phyloP scores from a whole-genome alignment of 2,329 filamentous ascomycete species.

The Harringtonia lauricola region DNA sequence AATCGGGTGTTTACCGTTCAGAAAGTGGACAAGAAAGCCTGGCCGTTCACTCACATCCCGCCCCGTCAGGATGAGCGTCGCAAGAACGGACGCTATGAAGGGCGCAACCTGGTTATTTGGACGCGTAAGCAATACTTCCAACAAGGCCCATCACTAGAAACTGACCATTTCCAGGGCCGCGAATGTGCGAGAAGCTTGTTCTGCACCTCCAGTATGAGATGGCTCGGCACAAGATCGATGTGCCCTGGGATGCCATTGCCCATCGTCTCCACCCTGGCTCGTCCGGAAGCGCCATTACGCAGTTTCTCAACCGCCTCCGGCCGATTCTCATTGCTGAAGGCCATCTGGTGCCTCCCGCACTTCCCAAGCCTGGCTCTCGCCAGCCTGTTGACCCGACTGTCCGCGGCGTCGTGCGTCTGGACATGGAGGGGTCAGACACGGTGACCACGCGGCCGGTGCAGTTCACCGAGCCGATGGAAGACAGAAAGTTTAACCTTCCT shows the following conservation, averaged over 20 bases:
- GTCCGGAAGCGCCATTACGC: constrained; percentile 24
- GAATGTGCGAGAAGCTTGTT: constrained; percentile 34
- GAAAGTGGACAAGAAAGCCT: neutral
- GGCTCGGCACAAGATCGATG: constrained; percentile 16
- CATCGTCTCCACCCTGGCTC: constrained; percentile 30
- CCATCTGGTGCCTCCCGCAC: constrained; percentile 28
- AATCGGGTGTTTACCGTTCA: neutral
- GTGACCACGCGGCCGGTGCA: constrained; percentile 18
- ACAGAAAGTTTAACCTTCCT: constrained; percentile 20
- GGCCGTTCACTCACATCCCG: constrained; percentile 10
- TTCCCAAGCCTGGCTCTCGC: constrained; percentile 15
- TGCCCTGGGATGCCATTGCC: constrained; percentile 29
- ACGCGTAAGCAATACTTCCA: constrained; percentile 31
- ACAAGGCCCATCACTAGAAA: too few relatives aligned
- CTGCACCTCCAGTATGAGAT: constrained; percentile 30
- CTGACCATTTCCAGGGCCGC: constrained; percentile 21
- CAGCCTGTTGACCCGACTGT: constrained; percentile 15
- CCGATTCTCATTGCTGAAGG: constrained; percentile 24
- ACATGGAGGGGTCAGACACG: constrained; percentile 13
- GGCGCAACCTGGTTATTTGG: constrained; percentile 30
- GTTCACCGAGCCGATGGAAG: constrained; percentile 21
- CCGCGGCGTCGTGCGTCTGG: constrained; percentile 21
- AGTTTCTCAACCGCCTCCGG: constrained; percentile 26
- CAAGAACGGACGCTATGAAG: constrained; percentile 20
- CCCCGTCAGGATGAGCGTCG: constrained; percentile 7